Evolutionary conservation across 495 filamentous ascomycete genomes (phyloP).

Genomic region (Penicillium chermesinum): DNA sequence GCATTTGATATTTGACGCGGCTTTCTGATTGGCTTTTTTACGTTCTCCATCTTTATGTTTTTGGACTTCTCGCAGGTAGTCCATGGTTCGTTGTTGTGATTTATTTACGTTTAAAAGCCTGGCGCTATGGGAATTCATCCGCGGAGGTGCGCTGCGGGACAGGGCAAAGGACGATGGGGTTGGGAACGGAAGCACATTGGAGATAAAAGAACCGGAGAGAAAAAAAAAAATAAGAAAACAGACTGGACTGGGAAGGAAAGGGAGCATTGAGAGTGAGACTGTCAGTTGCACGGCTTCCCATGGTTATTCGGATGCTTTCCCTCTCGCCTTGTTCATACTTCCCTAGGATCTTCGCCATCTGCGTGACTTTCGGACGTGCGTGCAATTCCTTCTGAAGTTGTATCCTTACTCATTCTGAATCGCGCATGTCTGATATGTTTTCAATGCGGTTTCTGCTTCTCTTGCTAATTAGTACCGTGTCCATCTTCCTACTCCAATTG

Average conservation of each 20-base stretch:
- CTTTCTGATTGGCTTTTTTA: slow-evolving; percentile 2
- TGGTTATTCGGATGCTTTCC: background rate
- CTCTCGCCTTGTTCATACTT: background rate
- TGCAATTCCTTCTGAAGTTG: background rate
- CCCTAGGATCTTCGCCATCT: background rate
- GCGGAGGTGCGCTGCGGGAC: slow-evolving; percentile 23
- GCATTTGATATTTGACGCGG: slow-evolving; percentile 5
- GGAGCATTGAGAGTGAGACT: background rate
- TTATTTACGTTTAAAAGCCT: slow-evolving; percentile 34
- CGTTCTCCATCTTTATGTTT: background rate
- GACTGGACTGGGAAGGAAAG: no score
- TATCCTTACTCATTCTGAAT: background rate
- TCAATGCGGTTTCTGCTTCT: background rate
- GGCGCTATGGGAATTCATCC: slow-evolving; percentile 34
- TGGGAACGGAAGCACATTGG: background rate
- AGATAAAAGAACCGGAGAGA: background rate
- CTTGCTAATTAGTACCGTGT: slow-evolving; percentile 6
- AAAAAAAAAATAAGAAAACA: background rate
- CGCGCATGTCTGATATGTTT: background rate
- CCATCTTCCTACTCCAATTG: background rate
- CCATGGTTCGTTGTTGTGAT: no score
- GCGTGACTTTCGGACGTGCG: background rate
- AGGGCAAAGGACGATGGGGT: slow-evolving; percentile 12
- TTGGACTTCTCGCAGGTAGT: slow-evolving; percentile 1
- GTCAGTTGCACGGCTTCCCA: background rate